phyloP scores from a whole-genome alignment of 2,329 filamentous ascomycete species.

The Penicillium sp. region DNA sequence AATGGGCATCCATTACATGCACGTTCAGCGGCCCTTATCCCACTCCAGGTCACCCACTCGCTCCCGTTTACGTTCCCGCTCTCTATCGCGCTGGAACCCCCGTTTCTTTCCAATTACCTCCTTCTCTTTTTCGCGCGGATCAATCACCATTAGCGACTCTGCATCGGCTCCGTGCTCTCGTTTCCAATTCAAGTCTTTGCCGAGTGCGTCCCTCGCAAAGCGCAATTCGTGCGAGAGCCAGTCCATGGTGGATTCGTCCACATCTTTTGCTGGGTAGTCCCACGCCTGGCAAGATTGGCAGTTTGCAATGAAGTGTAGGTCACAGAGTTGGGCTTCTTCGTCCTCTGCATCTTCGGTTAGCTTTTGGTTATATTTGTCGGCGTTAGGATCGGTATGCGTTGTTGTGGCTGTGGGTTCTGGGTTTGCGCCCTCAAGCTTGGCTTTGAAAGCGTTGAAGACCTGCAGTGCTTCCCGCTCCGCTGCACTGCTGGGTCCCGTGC shows the following conservation, averaged over 20 bases:
- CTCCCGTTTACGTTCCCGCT: conserved; percentile 38
- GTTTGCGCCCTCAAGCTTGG: conserved; percentile 59
- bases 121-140: conserved; percentile 77
- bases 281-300: conserved; percentile 88
- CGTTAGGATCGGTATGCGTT: conserved; percentile 10
- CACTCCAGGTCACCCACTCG: conserved; percentile 36
- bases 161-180: conserved; percentile 81
- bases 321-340: conserved; percentile 74
- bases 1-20: neutral
- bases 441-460: conserved; percentile 73
- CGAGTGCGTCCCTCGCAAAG: conserved; percentile 84
- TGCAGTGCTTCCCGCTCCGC: conserved; percentile 63
- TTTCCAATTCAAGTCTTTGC: conserved; percentile 86
- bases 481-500: conserved; percentile 52
- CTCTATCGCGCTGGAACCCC: conserved; percentile 45
- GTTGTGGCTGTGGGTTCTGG: conserved; percentile 31
- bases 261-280: conserved; percentile 53
- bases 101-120: conserved; percentile 61
- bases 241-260: conserved; percentile 51
- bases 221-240: conserved; percentile 86
- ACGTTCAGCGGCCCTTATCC: conserved; percentile 26
- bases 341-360: conserved; percentile 36
- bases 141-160: conserved; percentile 74
- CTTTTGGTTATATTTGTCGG: conserved; percentile 13
- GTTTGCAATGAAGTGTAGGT: conserved; percentile 91